Evolutionary conservation across 2,329 filamentous ascomycete genomes (phyloP).

Genomic region (Fusarium guadeloupense): DNA sequence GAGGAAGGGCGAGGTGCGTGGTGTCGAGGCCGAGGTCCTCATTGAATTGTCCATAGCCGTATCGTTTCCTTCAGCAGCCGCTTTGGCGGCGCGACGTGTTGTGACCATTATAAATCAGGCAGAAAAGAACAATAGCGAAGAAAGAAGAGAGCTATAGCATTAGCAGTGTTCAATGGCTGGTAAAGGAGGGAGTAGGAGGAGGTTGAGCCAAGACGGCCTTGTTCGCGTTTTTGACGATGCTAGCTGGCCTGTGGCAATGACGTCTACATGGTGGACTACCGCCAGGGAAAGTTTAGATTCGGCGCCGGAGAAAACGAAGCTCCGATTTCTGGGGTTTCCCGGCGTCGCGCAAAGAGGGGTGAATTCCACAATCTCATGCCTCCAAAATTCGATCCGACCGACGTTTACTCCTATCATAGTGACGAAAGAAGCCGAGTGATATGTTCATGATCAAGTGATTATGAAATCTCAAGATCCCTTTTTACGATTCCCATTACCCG

Average conservation of each 20-base stretch:
- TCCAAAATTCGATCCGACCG: background rate
- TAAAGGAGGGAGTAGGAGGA: background rate
- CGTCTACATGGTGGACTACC: conserved; percentile 38
- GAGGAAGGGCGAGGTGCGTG: conserved; percentile 66
- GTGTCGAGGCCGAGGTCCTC: conserved; percentile 33
- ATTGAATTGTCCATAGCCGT: conserved; percentile 21
- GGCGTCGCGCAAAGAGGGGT: conserved; percentile 10
- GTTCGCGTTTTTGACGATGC: conserved; percentile 27
- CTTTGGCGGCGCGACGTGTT: conserved; percentile 40
- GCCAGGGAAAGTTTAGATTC: conserved; percentile 16
- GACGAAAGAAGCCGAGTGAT: background rate
- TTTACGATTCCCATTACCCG: background rate
- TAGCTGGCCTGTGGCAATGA: conserved; percentile 35
- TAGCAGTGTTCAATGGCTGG: background rate
- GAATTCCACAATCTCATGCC: background rate
- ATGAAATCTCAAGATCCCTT: background rate
- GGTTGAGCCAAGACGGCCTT: conserved; percentile 2
- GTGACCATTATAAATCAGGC: conserved; percentile 38
- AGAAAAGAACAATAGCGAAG: background rate
- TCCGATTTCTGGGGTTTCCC: conserved; percentile 6
- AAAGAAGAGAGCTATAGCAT: background rate
- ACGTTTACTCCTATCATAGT: background rate
- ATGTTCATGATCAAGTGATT: conserved; percentile 4
- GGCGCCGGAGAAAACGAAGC: conserved; percentile 25
- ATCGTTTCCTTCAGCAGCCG: conserved; percentile 23